phyloP scores from a whole-genome alignment of 192 early-diverging fungal genomes.

The Backusella mclennaniae region DNA sequence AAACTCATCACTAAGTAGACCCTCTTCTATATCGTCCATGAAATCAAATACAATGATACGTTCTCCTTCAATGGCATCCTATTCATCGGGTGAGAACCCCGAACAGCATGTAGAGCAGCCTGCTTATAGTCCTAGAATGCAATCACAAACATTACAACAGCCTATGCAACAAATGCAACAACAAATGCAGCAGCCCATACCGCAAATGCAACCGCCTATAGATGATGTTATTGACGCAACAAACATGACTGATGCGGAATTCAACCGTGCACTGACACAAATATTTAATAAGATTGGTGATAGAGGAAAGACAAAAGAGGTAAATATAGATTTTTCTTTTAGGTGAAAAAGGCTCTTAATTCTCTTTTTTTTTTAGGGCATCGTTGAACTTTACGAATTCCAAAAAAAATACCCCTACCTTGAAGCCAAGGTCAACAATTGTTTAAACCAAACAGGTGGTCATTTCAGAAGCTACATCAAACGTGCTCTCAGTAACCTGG shows the following conservation, averaged over 20 bases:
- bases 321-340: slow-evolving; percentile 5
- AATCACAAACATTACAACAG: slow-evolving; percentile 11
- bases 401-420: slow-evolving; percentile 69
- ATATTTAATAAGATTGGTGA: slow-evolving; percentile 75
- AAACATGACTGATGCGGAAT: slow-evolving; percentile 53
- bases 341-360: too few species aligned
- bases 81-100: not conserved
- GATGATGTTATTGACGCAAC: not conserved
- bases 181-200: not conserved
- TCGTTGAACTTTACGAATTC: slow-evolving; percentile 74
- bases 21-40: slow-evolving; percentile 9
- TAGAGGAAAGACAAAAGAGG: slow-evolving; percentile 65
- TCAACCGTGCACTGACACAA: slow-evolving; percentile 58
- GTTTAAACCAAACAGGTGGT: slow-evolving; percentile 58
- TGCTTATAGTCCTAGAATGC: slow-evolving; percentile 7
- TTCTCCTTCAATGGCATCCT: slow-evolving; percentile 13
- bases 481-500: slow-evolving; percentile 60
- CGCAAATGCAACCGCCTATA: not conserved
- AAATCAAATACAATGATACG: slow-evolving; percentile 25
- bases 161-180: slow-evolving; percentile 18
- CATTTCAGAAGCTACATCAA: slow-evolving; percentile 78
- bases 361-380: slow-evolving; percentile 44
- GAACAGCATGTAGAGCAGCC: not conserved
- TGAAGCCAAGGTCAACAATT: slow-evolving; percentile 58
- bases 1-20: slow-evolving; percentile 27